phyloP scores from a whole-genome alignment of 2,329 filamentous ascomycete genomes.

The Seiridium unicorne region DNA sequence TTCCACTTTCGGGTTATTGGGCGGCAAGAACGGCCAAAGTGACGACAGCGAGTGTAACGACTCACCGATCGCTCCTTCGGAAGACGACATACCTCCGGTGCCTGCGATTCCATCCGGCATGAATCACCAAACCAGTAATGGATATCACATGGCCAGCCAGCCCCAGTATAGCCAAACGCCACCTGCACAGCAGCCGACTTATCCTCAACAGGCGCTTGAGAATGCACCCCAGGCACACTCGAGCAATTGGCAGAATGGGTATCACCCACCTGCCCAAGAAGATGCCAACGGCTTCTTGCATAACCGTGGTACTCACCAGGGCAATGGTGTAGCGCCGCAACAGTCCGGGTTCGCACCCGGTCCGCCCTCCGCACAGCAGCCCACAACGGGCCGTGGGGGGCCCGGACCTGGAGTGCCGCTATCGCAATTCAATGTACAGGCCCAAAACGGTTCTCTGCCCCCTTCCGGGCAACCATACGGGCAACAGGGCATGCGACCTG shows the following conservation, averaged over 20 bases:
- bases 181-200: constrained; percentile 2
- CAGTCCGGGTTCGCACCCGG: constrained; percentile 7
- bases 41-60: constrained; percentile 28
- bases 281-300: constrained; percentile 10
- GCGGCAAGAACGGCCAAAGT: constrained; percentile 29
- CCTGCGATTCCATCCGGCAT: constrained; percentile 1
- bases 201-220: constrained; percentile 15
- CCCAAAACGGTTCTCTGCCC: constrained; percentile 12
- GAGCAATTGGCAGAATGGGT: constrained; percentile 13
- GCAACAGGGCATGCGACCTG: constrained; percentile 11
- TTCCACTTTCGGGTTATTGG: constrained; percentile 51
- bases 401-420: constrained; percentile 14
- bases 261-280: constrained; percentile 7
- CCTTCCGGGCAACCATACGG: constrained; percentile 22
- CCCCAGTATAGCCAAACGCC: not conserved
- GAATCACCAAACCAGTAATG: not conserved
- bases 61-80: constrained; percentile 20
- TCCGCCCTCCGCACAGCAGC: constrained; percentile 12
- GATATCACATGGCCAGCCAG: not conserved
- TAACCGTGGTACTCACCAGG: not conserved
- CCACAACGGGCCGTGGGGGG: constrained; percentile 18
- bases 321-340: not conserved
- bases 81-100: constrained; percentile 19
- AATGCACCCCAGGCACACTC: constrained; percentile 3
- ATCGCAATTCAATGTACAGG: constrained; percentile 17